phyloP scores from a whole-genome alignment of 2,329 filamentous ascomycete genomes.

The Magnaporthiopsis incrustans region DNA sequence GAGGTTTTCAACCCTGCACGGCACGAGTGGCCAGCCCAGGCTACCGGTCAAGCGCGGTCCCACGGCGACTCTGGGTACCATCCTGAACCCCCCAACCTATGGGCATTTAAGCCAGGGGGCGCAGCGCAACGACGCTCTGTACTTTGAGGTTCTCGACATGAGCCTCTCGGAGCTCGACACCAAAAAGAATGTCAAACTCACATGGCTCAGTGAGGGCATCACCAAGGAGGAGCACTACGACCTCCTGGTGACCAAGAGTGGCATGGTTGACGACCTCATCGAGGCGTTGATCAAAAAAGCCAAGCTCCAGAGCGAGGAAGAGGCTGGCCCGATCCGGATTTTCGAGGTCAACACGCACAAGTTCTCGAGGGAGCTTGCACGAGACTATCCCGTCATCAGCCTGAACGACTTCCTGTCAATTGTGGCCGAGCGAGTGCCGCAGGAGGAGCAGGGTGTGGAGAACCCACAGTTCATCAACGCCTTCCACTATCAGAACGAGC shows the following conservation, averaged over 20 bases:
- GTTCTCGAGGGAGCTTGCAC: conserved; percentile 68
- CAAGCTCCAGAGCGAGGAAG: conserved; percentile 64
- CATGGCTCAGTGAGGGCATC: conserved; percentile 81
- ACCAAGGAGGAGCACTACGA: conserved; percentile 82
- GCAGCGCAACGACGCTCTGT: conserved; percentile 71
- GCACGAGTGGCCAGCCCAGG: conserved; percentile 69
- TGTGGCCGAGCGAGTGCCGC: conserved; percentile 72
- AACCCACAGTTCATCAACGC: conserved; percentile 60
- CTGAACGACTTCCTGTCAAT: conserved; percentile 81
- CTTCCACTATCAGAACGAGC: conserved; percentile 90
- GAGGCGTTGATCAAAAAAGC: conserved; percentile 71
- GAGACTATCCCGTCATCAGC: conserved; percentile 65
- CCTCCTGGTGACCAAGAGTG: conserved; percentile 80
- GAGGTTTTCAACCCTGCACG: conserved; percentile 82
- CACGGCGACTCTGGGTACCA: conserved; percentile 65
- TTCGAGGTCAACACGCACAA: conserved; percentile 80
- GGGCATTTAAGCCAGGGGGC: conserved; percentile 46
- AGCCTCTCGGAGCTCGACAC: conserved; percentile 88
- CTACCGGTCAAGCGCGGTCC: conserved; percentile 63
- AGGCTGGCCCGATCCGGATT: conserved; percentile 63
- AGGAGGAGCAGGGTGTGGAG: conserved; percentile 57
- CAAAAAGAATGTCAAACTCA: conserved; percentile 79
- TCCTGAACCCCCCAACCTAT: conserved; percentile 68
- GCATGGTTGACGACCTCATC: conserved; percentile 71
- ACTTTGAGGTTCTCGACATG: conserved; percentile 90